Evolutionary conservation across 2,329 filamentous ascomycete genomes (phyloP).

Genomic region (Cytospora mali): DNA sequence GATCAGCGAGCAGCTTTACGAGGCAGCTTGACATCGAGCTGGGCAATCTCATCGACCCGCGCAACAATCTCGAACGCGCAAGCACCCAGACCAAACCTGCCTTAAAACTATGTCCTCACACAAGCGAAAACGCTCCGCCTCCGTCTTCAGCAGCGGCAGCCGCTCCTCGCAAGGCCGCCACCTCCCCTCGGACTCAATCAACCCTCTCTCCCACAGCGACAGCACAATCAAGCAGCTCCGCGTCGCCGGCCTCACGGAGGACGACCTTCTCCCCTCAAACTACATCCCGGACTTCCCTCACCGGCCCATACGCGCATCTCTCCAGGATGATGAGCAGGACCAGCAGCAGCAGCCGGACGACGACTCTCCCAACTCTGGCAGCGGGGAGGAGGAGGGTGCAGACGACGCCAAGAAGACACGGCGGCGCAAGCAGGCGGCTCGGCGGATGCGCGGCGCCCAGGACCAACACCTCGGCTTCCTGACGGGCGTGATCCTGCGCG

Average conservation of each 20-base stretch:
- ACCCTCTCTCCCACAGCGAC: conserved; percentile 58
- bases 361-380: conserved; percentile 13
- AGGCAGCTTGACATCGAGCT: neutral
- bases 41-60: neutral
- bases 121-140: conserved; percentile 41
- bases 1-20: neutral
- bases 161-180: conserved; percentile 17
- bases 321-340: conserved; percentile 1
- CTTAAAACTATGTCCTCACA: conserved; percentile 25
- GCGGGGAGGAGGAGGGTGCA: conserved; percentile 22
- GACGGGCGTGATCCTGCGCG: conserved; percentile 70
- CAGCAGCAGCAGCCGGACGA: conserved; percentile 16
- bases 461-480: conserved; percentile 65
- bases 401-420: conserved; percentile 28
- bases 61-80: neutral
- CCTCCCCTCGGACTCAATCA: conserved; percentile 46
- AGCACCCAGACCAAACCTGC: conserved; percentile 21
- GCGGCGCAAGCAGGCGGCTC: conserved; percentile 34
- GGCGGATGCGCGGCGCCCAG: conserved; percentile 29
- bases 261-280: conserved; percentile 46
- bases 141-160: conserved; percentile 28
- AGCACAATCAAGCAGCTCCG: conserved; percentile 55
- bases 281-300: conserved; percentile 55
- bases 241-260: conserved; percentile 54
- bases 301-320: conserved; percentile 33